A percentile compares a stretch with the other conserved stretches of the same genome.
Evolutionary conservation across 2,329 filamentous ascomycete genomes (phyloP).

Genomic region (Clarireedia monteithiana): DNA sequence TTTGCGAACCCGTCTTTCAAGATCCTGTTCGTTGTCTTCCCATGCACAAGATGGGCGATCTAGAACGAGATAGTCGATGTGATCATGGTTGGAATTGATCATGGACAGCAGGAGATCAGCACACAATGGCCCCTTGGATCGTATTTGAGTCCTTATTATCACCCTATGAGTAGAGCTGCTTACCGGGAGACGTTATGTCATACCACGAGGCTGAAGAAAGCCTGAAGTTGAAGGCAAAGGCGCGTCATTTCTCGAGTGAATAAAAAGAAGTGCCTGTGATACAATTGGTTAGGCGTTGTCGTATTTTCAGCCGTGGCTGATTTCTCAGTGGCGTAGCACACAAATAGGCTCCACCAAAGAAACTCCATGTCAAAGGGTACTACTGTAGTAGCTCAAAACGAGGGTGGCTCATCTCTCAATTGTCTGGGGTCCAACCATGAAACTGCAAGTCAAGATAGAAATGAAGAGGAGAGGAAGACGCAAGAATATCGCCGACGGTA

Average conservation of each 20-base stretch:
- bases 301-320: slow-evolving; percentile 6
- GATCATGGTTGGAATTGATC: too few species aligned
- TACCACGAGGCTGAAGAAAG: background rate
- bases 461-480: too few species aligned
- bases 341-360: too few species aligned
- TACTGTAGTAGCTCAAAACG: background rate
- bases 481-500: too few species aligned
- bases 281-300: slow-evolving; percentile 2
- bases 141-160: too few species aligned
- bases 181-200: slow-evolving; percentile 4
- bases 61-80: too few species aligned
- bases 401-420: background rate
- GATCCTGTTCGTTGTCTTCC: too few species aligned
- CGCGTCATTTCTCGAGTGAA: background rate
- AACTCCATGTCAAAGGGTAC: background rate
- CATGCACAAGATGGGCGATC: too few species aligned
- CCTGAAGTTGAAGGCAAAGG: slow-evolving; percentile 1
- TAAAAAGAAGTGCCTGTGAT: background rate
- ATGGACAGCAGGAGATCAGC: too few species aligned
- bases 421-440: background rate
- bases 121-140: background rate
- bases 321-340: background rate
- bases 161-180: too few species aligned
- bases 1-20: too few species aligned
- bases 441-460: background rate